Percentiles rank a stretch among this genome's conserved stretches.
These are phyloP conservation scores for Melampsora larici-populina DNA, from an alignment of 1,284 basidiomycete species.

Conservation along the genomic window DNA sequence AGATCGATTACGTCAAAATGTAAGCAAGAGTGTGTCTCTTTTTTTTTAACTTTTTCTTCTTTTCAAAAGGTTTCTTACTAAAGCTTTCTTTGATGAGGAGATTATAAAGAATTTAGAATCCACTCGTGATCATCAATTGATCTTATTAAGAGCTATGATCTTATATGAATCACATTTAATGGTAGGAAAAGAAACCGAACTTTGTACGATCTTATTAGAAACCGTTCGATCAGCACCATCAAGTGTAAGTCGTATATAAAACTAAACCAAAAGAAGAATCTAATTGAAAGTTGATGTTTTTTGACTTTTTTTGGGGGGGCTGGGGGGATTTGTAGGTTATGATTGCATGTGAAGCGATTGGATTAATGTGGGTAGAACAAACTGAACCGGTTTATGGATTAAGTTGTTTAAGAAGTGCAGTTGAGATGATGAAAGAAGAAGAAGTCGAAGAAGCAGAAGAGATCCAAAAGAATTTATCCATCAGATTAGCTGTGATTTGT, in stretches of 20 bases:
- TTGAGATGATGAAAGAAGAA: slow-evolving; percentile 25
- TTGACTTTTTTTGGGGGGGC: background rate
- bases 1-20: slow-evolving; percentile 22
- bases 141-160: slow-evolving; percentile 35
- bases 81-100: too few species aligned
- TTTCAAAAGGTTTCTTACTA: background rate
- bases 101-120: slow-evolving; percentile 3
- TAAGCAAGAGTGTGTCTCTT: background rate
- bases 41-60: background rate
- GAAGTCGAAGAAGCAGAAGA: slow-evolving; percentile 21
- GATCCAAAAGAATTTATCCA: slow-evolving; percentile 1
- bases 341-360: slow-evolving; percentile 40
- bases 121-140: slow-evolving; percentile 32
- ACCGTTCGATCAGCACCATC: slow-evolving; percentile 19
- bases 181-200: slow-evolving; percentile 39
- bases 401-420: slow-evolving; percentile 42
- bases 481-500: slow-evolving; percentile 40
- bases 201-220: slow-evolving; percentile 28
- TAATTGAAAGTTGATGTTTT: slow-evolving; percentile 13
- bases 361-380: slow-evolving; percentile 37
- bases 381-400: slow-evolving; percentile 43
- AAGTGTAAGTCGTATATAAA: slow-evolving; percentile 14
- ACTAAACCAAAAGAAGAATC: background rate
- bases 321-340: slow-evolving; percentile 12
- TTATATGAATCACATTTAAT: slow-evolving; percentile 27